Percentiles rank a stretch among this genome's conserved stretches.
Conservation (phyloP, 2,329 filamentous ascomycete species). For the Beauveria medogensis region DNA sequence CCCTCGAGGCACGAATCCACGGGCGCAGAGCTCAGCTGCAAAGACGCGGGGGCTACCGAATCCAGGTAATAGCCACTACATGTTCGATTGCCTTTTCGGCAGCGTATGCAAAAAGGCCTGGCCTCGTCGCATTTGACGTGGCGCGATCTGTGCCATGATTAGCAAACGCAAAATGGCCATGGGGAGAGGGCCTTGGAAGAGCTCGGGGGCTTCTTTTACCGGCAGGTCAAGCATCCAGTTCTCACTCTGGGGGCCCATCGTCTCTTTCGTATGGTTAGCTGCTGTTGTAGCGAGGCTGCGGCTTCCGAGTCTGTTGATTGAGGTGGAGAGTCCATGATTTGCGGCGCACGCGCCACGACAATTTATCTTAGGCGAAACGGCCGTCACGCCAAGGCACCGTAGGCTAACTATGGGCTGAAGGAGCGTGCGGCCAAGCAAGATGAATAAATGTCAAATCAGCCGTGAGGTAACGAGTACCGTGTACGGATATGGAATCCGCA, state of each 20-base stretch:
- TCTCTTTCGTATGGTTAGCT: background rate
- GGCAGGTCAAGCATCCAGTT: background rate
- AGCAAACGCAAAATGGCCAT: background rate
- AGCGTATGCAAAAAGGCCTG: background rate
- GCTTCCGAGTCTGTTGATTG: too few relatives aligned
- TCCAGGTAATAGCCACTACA: background rate
- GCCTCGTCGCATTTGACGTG: background rate
- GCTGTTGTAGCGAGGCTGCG: background rate
- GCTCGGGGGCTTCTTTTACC: background rate
- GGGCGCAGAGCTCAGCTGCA: background rate
- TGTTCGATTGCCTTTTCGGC: background rate
- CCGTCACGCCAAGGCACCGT: too few relatives aligned
- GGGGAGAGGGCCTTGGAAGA: background rate
- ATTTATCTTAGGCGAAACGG: too few relatives aligned
- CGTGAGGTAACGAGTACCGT: too few relatives aligned
- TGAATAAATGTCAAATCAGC: too few relatives aligned
- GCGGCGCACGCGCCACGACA: too few relatives aligned
- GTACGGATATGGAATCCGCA: too few relatives aligned
- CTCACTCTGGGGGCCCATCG: background rate
- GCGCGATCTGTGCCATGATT: background rate
- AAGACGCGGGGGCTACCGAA: background rate
- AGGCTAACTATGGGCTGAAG: too few relatives aligned
- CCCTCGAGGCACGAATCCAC: background rate
- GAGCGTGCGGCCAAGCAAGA: too few relatives aligned
- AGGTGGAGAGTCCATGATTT: background rate